Evolutionary conservation across 768 basidiomycete species (phyloP).

Genomic region (Russula earlei): DNA sequence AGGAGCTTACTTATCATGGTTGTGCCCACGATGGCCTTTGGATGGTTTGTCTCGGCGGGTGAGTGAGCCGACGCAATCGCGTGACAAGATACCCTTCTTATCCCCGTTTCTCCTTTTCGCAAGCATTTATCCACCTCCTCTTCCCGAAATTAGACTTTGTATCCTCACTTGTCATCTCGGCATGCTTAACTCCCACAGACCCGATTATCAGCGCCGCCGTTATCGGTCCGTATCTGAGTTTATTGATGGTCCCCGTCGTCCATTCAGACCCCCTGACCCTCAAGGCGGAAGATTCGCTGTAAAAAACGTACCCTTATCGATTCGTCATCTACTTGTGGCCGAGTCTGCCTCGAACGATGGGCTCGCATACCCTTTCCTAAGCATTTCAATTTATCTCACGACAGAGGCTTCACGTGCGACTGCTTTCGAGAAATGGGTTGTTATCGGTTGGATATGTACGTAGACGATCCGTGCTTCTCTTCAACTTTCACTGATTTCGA

Average conservation of each 20-base stretch:
- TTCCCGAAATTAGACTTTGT: constrained; percentile 66
- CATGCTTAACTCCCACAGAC: constrained; percentile 90
- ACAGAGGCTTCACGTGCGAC: constrained; percentile 50
- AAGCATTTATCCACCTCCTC: constrained; percentile 57
- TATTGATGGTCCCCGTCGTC: not conserved
- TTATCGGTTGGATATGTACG: constrained; percentile 75
- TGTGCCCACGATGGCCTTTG: constrained; percentile 76
- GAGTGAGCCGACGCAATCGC: constrained; percentile 14
- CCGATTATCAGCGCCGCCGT: constrained; percentile 86
- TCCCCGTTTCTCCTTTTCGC: not conserved
- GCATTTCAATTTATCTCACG: constrained; percentile 77
- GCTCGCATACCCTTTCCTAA: constrained; percentile 86
- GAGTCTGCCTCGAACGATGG: constrained; percentile 97
- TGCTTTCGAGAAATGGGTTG: constrained; percentile 78
- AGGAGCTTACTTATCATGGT: constrained; percentile 62
- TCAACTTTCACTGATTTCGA: not conserved
- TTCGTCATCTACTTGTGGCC: constrained; percentile 74
- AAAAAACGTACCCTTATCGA: constrained; percentile 59
- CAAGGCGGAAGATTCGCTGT: constrained; percentile 62
- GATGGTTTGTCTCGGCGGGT: constrained; percentile 74
- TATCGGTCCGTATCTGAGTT: constrained; percentile 39
- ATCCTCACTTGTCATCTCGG: constrained; percentile 76
- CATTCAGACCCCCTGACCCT: not conserved
- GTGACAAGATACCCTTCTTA: not conserved
- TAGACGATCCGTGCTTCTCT: constrained; percentile 12